Evolutionary conservation across 2,329 filamentous ascomycete species (phyloP), one percentile per base, ranked within the genome.

Genomic region (Didymosphaeria variabile): DNA sequence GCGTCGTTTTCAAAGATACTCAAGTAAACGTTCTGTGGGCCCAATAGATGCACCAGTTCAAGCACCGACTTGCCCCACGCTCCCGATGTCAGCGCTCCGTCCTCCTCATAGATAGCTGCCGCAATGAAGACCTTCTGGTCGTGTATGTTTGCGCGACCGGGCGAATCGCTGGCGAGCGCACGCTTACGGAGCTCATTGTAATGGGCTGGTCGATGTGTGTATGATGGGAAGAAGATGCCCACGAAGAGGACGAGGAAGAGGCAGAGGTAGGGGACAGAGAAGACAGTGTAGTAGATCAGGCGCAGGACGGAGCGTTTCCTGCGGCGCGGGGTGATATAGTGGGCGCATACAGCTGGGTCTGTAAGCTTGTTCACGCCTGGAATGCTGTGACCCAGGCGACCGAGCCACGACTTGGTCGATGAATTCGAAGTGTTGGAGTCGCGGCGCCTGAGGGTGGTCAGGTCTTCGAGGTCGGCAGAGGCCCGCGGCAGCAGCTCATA

Each of bases 1-100:
- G 89, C 86, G 70, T 91, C 87, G 68, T 91, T 90, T 72, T 91
- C 90, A 74, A 92, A 93, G 34, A 93, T 86, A 75, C 89, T 91
- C 57, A 93, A 76, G 71, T 88, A 91, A 2, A 90, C 87, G 69
- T 92, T 90, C 38, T 89, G 80, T 15, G 84, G 83, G 0, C 91
- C 91, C 40, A 93, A 80, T 32, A 91, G 73, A 52, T 90, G 81
- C 34, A 93, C 84, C 57, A 93, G 77, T 21, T 87, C 79, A 44
- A 89, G 72, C 0, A 93, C 72, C 26, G 84, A 82, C 61, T 83
- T 73, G 0, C 88, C 90, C 90, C 90, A 93, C 31, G 81, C 79
- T 1, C 90, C 90, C 7, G 82, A 79, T 0, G 89, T 85, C 21
- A 93, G 79, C 2, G 83, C 79, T 1, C 88, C 89, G 7, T 81